Percentiles rank a stretch among this genome's conserved stretches.
Conservation (phyloP, 2,329 filamentous ascomycete genomes). For the Helotiales sp. region DNA sequence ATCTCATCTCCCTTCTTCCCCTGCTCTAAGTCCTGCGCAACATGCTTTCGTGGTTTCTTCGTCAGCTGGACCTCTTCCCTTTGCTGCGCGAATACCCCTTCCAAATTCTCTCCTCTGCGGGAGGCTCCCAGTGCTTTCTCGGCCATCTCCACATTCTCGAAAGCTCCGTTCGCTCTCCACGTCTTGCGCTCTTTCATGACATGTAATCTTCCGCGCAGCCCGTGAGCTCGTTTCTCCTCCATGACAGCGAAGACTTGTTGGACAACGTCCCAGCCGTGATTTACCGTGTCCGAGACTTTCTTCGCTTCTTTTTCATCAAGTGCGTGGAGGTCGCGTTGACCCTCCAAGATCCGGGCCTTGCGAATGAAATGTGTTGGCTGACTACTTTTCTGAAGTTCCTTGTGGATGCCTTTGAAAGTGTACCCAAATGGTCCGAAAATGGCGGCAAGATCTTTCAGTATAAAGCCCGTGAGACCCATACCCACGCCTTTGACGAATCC, state of each 20-base stretch:
- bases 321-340: slow-evolving; percentile 51
- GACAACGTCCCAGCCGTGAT: slow-evolving; percentile 51
- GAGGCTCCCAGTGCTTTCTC: slow-evolving; percentile 53
- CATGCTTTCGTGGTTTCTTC: slow-evolving; percentile 28
- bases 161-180: slow-evolving; percentile 47
- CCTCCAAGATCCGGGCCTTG: slow-evolving; percentile 63
- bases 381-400: slow-evolving; percentile 59
- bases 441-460: slow-evolving; percentile 68
- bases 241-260: slow-evolving; percentile 49
- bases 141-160: slow-evolving; percentile 56
- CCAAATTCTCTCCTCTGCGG: slow-evolving; percentile 50
- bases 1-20: slow-evolving; percentile 13
- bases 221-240: slow-evolving; percentile 40
- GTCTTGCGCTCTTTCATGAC: slow-evolving; percentile 48
- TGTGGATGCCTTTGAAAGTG: slow-evolving; percentile 66
- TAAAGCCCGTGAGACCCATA: slow-evolving; percentile 66
- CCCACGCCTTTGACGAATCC: slow-evolving; percentile 60
- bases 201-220: slow-evolving; percentile 42
- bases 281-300: slow-evolving; percentile 42
- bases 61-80: slow-evolving; percentile 29
- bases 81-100: slow-evolving; percentile 38
- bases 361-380: slow-evolving; percentile 60
- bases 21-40: slow-evolving; percentile 25
- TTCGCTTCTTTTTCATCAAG: slow-evolving; percentile 45
- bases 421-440: slow-evolving; percentile 65